phyloP scores from a whole-genome alignment of 73 alveolate species.

The Tetrahymena malaccensis region DNA sequence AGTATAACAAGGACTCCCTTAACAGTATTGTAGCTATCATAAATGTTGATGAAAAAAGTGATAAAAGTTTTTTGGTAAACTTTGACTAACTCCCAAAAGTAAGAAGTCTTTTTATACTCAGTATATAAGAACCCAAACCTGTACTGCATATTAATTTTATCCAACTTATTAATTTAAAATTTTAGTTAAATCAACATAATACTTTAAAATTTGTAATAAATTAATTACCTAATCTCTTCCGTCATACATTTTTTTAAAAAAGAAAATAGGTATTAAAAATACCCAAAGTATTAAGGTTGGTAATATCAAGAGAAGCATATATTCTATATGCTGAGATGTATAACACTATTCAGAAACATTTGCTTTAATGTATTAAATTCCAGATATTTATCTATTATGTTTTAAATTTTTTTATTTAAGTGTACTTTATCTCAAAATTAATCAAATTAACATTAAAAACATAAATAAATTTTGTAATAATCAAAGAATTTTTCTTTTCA shows the following conservation, averaged over 20 bases:
- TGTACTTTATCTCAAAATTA: too few relatives aligned
- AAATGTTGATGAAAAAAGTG: not conserved
- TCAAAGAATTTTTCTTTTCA: too few relatives aligned
- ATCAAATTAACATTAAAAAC: too few relatives aligned
- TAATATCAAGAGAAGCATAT: not conserved
- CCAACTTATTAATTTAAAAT: not conserved
- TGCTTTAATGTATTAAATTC: not conserved
- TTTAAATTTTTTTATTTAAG: not conserved
- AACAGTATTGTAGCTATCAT: not conserved
- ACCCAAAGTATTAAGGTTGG: conserved; percentile 29
- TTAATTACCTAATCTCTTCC: not conserved
- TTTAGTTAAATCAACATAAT: too few relatives aligned
- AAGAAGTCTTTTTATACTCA: conserved; percentile 11
- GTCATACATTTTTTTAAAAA: not conserved
- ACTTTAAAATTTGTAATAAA: too few relatives aligned
- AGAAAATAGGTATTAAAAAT: not conserved
- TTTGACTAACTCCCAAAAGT: conserved; percentile 32
- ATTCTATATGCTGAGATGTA: not conserved
- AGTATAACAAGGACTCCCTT: conserved; percentile 14
- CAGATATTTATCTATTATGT: conserved; percentile 1
- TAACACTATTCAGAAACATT: conserved; percentile 20
- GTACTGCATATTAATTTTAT: not conserved
- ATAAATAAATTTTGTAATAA: too few relatives aligned
- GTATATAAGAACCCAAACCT: conserved; percentile 18
- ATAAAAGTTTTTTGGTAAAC: conserved; percentile 19